Evolutionary conservation across 108 stramenopile species (phyloP).

Genomic region (Cyclotella choctawhatcheeana): DNA sequence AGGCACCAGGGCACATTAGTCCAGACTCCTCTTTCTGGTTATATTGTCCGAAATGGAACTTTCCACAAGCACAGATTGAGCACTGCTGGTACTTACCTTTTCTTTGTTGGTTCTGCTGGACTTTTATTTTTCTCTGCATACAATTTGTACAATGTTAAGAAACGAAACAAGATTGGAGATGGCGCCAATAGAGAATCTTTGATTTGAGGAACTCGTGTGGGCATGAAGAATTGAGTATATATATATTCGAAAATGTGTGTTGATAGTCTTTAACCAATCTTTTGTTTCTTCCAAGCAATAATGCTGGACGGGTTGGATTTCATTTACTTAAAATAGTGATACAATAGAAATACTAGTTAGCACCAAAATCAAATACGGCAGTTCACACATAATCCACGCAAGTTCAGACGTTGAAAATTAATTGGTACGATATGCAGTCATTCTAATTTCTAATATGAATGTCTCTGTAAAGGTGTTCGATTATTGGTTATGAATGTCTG

Average conservation of each 20-base stretch:
- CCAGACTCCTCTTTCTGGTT: constrained; percentile 51
- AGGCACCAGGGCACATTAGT: constrained; percentile 49
- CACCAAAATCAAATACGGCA: too few relatives aligned
- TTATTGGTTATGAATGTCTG: neutral
- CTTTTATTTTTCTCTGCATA: neutral
- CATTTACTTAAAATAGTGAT: neutral
- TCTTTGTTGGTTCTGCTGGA: neutral
- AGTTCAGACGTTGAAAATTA: too few relatives aligned
- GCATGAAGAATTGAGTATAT: too few relatives aligned
- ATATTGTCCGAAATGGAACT: constrained; percentile 1
- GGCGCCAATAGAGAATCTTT: neutral
- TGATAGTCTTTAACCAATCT: neutral
- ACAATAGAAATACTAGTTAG: neutral
- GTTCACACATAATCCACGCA: too few relatives aligned
- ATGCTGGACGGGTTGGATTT: neutral
- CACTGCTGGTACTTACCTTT: neutral
- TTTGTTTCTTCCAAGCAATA: too few relatives aligned
- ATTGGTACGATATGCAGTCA: too few relatives aligned
- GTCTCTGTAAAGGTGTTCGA: neutral
- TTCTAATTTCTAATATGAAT: too few relatives aligned
- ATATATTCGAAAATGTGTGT: neutral
- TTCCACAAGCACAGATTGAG: neutral
- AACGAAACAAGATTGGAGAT: neutral
- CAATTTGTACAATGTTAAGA: neutral
- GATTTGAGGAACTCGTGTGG: neutral